phyloP scores from a whole-genome alignment of 176 grass and related monocot species.

The Cocos nucifera region DNA sequence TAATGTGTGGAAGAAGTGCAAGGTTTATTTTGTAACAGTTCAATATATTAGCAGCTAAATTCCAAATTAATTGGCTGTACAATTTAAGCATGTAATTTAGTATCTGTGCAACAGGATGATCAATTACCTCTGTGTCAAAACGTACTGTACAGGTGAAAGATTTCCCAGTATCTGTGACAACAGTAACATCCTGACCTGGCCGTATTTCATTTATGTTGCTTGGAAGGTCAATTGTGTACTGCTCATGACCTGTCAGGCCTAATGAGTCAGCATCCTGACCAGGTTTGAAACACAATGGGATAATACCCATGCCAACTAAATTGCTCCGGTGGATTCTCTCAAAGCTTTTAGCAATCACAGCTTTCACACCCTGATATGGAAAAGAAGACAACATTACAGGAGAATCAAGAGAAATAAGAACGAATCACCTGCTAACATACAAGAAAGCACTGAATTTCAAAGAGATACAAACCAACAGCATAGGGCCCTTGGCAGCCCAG shows the following conservation, averaged over 20 bases:
- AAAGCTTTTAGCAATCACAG: conserved; percentile 15
- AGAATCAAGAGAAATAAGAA: too few relatives aligned
- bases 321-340: conserved; percentile 14
- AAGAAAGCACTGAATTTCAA: too few relatives aligned
- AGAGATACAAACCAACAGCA: conserved; percentile 6
- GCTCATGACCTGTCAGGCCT: conserved; percentile 8
- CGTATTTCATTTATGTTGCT: neutral
- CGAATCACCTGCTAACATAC: too few relatives aligned
- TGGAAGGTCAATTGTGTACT: conserved; percentile 3
- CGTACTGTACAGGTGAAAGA: conserved; percentile 7
- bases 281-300: conserved; percentile 6
- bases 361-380: conserved; percentile 3
- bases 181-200: conserved; percentile 6
- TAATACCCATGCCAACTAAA: conserved; percentile 17
- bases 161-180: conserved; percentile 10
- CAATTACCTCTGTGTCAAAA: conserved; percentile 15
- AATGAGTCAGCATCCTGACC: conserved; percentile 12
- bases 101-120: too few relatives aligned
- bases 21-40: too few relatives aligned
- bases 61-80: too few relatives aligned
- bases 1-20: too few relatives aligned
- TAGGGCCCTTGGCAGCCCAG: conserved; percentile 15
- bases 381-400: neutral
- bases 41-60: too few relatives aligned
- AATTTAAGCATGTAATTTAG: too few relatives aligned